A percentile compares a stretch with the other conserved stretches of the same genome.
Conservation (phyloP, 2,329 filamentous ascomycete species). For the Ophiostoma ips region DNA sequence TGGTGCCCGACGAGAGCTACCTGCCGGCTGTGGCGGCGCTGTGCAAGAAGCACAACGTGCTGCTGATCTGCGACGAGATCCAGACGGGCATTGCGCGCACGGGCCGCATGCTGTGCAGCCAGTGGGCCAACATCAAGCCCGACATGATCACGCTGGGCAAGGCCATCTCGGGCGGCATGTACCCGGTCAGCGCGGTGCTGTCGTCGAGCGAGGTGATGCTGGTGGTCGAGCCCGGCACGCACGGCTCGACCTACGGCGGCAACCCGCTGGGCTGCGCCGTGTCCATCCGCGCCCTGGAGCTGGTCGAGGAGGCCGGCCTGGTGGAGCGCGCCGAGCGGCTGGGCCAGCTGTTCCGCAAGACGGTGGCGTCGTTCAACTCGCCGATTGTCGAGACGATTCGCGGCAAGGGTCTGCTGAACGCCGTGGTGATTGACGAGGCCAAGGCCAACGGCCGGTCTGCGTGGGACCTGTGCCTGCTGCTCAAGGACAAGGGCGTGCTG, state of each 20-base stretch:
- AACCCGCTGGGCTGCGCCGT: conserved; percentile 94
- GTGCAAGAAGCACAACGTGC: conserved; percentile 88
- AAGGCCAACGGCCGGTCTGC: conserved; percentile 75
- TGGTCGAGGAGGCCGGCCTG: conserved; percentile 84
- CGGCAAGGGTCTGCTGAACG: conserved; percentile 89
- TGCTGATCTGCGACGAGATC: conserved; percentile 96
- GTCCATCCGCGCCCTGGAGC: conserved; percentile 85
- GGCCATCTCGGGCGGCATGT: conserved; percentile 96
- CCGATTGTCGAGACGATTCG: conserved; percentile 72
- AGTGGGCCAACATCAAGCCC: conserved; percentile 92
- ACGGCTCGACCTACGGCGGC: conserved; percentile 96
- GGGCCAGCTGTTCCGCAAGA: conserved; percentile 70
- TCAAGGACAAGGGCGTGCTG: conserved; percentile 90
- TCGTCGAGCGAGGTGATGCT: conserved; percentile 86
- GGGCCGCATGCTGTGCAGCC: conserved; percentile 80
- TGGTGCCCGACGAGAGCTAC: conserved; percentile 86
- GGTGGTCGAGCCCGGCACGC: conserved; percentile 88
- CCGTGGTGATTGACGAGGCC: conserved; percentile 86
- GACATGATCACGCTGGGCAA: conserved; percentile 93
- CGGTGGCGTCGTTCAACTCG: conserved; percentile 59
- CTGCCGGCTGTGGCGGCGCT: conserved; percentile 65
- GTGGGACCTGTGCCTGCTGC: conserved; percentile 90
- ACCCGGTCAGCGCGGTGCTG: conserved; percentile 91
- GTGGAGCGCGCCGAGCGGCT: conserved; percentile 68
- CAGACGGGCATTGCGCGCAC: conserved; percentile 95